These are phyloP conservation scores for Xylaria sp. DNA, from an alignment of 495 filamentous ascomycete genomes.

Conservation along the genomic window DNA sequence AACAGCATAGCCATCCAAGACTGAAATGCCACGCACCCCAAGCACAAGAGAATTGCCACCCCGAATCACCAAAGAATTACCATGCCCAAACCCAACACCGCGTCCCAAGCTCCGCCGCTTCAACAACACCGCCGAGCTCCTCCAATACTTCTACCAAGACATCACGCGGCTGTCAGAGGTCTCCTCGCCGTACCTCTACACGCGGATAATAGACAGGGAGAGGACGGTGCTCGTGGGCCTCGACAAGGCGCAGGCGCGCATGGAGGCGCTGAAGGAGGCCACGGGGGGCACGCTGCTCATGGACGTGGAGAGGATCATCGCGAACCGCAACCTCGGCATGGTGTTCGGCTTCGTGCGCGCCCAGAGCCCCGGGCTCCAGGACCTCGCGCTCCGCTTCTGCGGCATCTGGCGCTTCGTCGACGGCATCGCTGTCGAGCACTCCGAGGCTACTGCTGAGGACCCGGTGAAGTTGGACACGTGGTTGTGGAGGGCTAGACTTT, in stretches of 20 bases:
- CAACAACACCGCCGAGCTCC: not conserved
- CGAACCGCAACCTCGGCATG: not conserved
- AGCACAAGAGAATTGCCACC: too few relatives aligned
- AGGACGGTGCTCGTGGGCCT: not conserved
- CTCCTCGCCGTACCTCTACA: not conserved
- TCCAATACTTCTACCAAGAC: not conserved
- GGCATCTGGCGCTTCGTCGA: slow-evolving; percentile 1
- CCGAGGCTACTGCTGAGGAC: not conserved
- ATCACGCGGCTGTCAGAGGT: not conserved
- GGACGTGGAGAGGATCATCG: not conserved
- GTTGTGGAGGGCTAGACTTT: not conserved
- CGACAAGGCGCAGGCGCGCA: not conserved
- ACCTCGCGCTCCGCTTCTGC: not conserved
- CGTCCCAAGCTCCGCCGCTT: not conserved
- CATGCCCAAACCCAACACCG: too few relatives aligned
- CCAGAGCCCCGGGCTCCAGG: not conserved
- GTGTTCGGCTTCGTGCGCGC: not conserved
- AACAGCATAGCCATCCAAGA: not conserved
- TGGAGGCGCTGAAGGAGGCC: not conserved
- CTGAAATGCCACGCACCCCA: too few relatives aligned
- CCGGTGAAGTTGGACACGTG: not conserved
- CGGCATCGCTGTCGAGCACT: not conserved
- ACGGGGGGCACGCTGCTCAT: not conserved
- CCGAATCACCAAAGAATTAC: too few relatives aligned
- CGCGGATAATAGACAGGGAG: not conserved